These are phyloP conservation scores for Lolium perenne DNA, from an alignment of 176 grass and related monocot species.

Conservation along the genomic window DNA sequence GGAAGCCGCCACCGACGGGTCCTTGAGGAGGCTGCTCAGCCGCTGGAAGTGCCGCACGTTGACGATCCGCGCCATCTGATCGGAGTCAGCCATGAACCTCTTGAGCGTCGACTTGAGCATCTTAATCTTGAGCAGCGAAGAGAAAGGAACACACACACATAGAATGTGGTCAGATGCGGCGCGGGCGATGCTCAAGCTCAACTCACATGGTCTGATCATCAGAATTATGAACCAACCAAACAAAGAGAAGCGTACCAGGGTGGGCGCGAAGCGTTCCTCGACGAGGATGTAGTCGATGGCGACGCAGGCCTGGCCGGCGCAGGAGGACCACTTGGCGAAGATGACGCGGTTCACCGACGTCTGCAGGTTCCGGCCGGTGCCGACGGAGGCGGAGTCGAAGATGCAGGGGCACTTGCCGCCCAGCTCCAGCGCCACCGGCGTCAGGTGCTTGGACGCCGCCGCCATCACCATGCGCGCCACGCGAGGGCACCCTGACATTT, in stretches of 20 bases:
- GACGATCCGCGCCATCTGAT: constrained; percentile 63
- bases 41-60: constrained; percentile 76
- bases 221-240: background rate
- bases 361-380: constrained; percentile 53
- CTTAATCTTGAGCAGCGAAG: constrained; percentile 52
- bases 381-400: constrained; percentile 70
- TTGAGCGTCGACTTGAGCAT: constrained; percentile 68
- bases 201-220: background rate
- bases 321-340: constrained; percentile 83
- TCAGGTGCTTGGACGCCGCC: constrained; percentile 84
- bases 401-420: constrained; percentile 97
- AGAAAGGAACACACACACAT: background rate
- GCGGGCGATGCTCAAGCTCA: background rate
- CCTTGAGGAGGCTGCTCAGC: constrained; percentile 59
- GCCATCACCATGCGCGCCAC: constrained; percentile 81
- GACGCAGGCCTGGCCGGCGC: constrained; percentile 87
- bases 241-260: constrained; percentile 49
- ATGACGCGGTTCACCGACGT: constrained; percentile 58
- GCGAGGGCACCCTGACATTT: constrained; percentile 60
- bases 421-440: constrained; percentile 86
- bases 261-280: constrained; percentile 71
- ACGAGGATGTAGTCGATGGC: constrained; percentile 88
- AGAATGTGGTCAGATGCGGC: background rate
- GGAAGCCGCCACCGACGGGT: constrained; percentile 56
- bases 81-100: constrained; percentile 47